Base-by-base conservation (phyloP, 768 basidiomycete genomes). In the Dacryopinax spathularia region DNA sequence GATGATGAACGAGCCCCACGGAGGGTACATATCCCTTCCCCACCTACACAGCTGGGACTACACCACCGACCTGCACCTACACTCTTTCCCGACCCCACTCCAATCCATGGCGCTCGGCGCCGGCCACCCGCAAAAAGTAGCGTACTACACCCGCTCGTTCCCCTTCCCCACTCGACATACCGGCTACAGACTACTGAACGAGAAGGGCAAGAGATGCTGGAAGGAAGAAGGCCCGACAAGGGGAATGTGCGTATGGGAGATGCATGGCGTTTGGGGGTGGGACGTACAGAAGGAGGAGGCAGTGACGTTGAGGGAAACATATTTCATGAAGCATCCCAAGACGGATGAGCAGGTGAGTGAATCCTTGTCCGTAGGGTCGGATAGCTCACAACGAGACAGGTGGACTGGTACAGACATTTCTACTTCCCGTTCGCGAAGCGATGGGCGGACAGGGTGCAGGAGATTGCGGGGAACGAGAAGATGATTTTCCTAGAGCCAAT, bases 1-100 rank as follows among this genome's bases (percentile, higher is more conserved):
- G 91, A 82, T 92, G 72, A 85, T 95, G 81, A 96, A 97, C 68
- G 93, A 96, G 74, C 93, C 93, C 0, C 93, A 99, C 75, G 80
- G 86, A 69, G 96, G 95, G 39, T 98, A 95, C 73, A 85, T 95
- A 65, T 82, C 87, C 62, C 76, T 96, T 4, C 79, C 81, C 27
- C 90, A 91, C 0, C 77, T 96, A 44, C 86, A 96, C 68, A 77
- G 79, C 10, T 97, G 91, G 75, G 87, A 97, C 73, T 96, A 96
- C 72, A 96, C 92, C 65, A 93, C 92, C 1, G 93, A 97, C 70
- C 82, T 99, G 15, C 94, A 96, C 69, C 79, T 97, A 35, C 81
- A 84, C 2, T 77, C 84, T 68, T 80, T 88, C 66, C 87, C 92
- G 16, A 87, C 89, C 13, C 84, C 90, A 0, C 81, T 93, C 34